Evolutionary conservation across 2,329 filamentous ascomycete species (phyloP).

Genomic region (Talaromyces sp.): DNA sequence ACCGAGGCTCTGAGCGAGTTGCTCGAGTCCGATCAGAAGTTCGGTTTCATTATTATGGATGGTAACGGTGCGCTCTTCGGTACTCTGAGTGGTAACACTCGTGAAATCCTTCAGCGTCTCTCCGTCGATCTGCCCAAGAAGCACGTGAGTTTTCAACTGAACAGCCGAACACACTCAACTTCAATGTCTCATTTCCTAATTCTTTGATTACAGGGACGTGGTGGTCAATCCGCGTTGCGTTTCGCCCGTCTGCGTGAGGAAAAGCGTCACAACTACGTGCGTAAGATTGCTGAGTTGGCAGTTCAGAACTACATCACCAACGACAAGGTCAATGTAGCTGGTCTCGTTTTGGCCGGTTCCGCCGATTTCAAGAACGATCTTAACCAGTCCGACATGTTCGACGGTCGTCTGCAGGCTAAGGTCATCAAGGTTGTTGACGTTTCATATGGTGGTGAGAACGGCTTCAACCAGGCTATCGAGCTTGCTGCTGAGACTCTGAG

Average conservation of each 20-base stretch:
- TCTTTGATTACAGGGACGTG: conserved; percentile 67
- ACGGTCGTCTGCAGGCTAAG: conserved; percentile 85
- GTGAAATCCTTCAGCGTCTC: conserved; percentile 97
- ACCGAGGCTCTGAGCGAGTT: conserved; percentile 96
- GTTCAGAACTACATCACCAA: conserved; percentile 99
- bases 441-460: conserved; percentile 98
- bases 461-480: conserved; percentile 99
- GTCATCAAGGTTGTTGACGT: conserved; percentile 99
- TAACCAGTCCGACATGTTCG: conserved; percentile 96
- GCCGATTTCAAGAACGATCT: conserved; percentile 99
- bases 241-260: conserved; percentile 99
- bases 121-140: conserved; percentile 99
- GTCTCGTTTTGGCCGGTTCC: conserved; percentile 91
- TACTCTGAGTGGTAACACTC: conserved; percentile 94
- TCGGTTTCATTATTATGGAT: conserved; percentile 99
- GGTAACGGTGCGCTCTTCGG: conserved; percentile 98
- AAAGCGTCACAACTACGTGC: conserved; percentile 99
- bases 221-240: conserved; percentile 99
- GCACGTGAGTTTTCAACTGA: conserved; percentile 56
- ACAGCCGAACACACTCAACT: not conserved
- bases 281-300: conserved; percentile 95
- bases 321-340: conserved; percentile 97
- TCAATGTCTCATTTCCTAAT: not conserved
- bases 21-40: conserved; percentile 98
- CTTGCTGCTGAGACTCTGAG: conserved; percentile 90